Percentiles rank a stretch among this genome's conserved stretches.
Conservation (phyloP, 768 basidiomycete species). For the Xerocomus spinulosus region DNA sequence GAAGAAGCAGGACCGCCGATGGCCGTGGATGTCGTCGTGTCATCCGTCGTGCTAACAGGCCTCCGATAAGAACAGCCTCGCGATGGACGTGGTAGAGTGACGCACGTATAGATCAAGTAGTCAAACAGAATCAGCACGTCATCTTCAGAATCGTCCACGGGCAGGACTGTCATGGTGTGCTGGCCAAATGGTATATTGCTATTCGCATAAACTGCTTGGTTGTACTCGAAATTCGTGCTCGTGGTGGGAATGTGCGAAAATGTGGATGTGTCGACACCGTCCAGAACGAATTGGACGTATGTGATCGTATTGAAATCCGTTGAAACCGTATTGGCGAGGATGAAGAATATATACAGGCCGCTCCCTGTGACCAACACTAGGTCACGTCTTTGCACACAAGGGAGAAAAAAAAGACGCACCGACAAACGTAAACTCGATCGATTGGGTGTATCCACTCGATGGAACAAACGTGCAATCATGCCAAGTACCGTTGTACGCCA, state of each 20-base stretch:
- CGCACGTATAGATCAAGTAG: conserved; percentile 19
- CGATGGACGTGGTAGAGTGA: not conserved
- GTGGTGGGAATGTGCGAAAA: conserved; percentile 3
- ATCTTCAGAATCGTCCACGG: not conserved
- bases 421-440: conserved; percentile 10
- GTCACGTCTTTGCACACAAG: not conserved
- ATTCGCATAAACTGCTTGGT: conserved; percentile 13
- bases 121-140: conserved; percentile 13
- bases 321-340: conserved; percentile 8
- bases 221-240: conserved; percentile 7
- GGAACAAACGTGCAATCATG: conserved; percentile 9
- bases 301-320: not conserved
- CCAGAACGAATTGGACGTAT: conserved; percentile 9
- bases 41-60: not conserved
- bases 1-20: not conserved
- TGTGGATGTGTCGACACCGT: not conserved
- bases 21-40: too few species aligned
- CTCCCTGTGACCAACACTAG: conserved; percentile 4
- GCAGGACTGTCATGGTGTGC: conserved; percentile 8
- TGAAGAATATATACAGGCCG: conserved; percentile 18
- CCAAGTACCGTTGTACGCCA: conserved; percentile 16
- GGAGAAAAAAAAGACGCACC: not conserved
- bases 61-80: not conserved
- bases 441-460: not conserved
- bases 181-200: not conserved